Evolutionary conservation across 2,329 filamentous ascomycete species (phyloP).

Genomic region (Lasiodiplodia gonubiensis): DNA sequence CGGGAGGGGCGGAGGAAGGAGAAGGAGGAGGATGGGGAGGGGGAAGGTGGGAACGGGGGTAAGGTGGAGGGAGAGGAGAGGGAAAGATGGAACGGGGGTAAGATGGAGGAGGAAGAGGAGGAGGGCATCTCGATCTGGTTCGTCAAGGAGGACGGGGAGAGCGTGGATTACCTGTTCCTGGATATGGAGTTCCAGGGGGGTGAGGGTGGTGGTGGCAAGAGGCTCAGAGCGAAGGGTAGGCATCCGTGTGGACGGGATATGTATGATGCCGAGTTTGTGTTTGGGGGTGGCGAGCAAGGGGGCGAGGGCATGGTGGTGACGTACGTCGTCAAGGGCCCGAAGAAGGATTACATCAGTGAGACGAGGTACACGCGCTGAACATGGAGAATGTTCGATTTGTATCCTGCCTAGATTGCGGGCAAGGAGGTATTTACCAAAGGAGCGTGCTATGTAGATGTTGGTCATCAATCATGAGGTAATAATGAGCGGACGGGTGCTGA

Average conservation of each 20-base stretch:
- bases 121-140: slow-evolving; percentile 73
- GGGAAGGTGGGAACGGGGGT: slow-evolving; percentile 41
- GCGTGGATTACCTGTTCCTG: slow-evolving; percentile 77
- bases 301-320: slow-evolving; percentile 42
- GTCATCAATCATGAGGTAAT: background rate
- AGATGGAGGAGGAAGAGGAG: slow-evolving; percentile 39
- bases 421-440: background rate
- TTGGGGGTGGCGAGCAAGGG: slow-evolving; percentile 45
- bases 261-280: slow-evolving; percentile 73
- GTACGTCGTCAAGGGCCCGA: slow-evolving; percentile 48
- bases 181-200: slow-evolving; percentile 59
- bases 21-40: slow-evolving; percentile 28
- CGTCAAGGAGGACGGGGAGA: slow-evolving; percentile 62
- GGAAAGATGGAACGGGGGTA: slow-evolving; percentile 16
- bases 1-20: slow-evolving; percentile 38
- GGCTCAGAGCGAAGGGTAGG: slow-evolving; percentile 60
- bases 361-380: slow-evolving; percentile 39
- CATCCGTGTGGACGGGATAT: slow-evolving; percentile 76
- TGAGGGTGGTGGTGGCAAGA: slow-evolving; percentile 31
- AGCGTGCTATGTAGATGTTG: background rate
- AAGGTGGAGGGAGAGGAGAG: slow-evolving; percentile 6
- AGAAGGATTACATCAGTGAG: slow-evolving; percentile 49
- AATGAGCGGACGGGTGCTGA: slow-evolving; percentile 1
- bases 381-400: background rate
- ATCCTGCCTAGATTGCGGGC: background rate